Conservation (phyloP, 1,284 basidiomycete species). For the Leccinum laetum region DNA sequence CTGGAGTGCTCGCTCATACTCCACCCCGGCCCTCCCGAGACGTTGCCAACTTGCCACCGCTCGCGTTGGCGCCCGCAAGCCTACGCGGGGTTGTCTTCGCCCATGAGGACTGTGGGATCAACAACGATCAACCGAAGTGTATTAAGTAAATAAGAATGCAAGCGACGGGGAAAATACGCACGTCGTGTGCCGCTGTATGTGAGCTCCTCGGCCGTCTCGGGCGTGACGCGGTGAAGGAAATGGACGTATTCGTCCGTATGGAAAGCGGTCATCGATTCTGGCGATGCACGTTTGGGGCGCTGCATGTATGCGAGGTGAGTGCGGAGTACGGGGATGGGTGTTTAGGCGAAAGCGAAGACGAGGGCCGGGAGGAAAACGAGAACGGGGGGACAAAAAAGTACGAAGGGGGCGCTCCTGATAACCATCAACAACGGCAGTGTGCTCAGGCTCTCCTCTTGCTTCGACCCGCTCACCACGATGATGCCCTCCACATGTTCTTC, state of each 20-base stretch:
- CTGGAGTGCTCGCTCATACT: slow-evolving; percentile 83
- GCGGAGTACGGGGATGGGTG: background rate
- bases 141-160: background rate
- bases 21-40: too few species aligned
- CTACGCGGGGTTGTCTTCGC: slow-evolving; percentile 94
- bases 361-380: background rate
- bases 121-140: slow-evolving; percentile 3
- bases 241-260: slow-evolving; percentile 99
- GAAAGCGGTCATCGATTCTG: slow-evolving; percentile 87
- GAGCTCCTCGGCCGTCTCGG: slow-evolving; percentile 84
- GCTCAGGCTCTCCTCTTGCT: too few species aligned
- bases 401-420: too few species aligned
- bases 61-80: slow-evolving; percentile 24
- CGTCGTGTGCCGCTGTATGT: slow-evolving; percentile 85
- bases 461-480: too few species aligned
- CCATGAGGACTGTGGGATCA: slow-evolving; percentile 68
- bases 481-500: too few species aligned
- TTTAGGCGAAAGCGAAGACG: background rate
- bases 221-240: slow-evolving; percentile 85
- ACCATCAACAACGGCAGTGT: too few species aligned
- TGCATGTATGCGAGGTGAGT: slow-evolving; percentile 29
- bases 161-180: background rate
- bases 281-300: slow-evolving; percentile 73
- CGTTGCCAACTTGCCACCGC: too few species aligned
- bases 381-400: background rate